These are phyloP conservation scores for Petasospora rhodanensis DNA, from an alignment of 1,139 yeast species.

Conservation along the genomic window DNA sequence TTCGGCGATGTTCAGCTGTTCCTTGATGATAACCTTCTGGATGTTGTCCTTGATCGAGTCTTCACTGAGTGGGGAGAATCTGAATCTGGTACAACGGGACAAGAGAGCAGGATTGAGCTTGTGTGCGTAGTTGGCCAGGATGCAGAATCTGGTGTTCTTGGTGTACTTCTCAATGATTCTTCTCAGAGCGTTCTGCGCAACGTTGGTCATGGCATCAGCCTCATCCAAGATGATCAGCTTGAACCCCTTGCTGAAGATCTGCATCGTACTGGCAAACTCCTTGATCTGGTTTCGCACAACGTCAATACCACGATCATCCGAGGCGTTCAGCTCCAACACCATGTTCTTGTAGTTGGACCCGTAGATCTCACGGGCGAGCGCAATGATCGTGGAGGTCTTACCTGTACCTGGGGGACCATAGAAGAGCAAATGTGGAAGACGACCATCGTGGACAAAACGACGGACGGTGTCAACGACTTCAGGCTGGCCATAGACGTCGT, in stretches of 20 bases:
- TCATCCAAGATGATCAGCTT: slow-evolving; percentile 92
- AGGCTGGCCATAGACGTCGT: slow-evolving; percentile 88
- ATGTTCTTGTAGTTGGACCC: slow-evolving; percentile 79
- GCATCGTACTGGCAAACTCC: slow-evolving; percentile 91
- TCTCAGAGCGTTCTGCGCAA: slow-evolving; percentile 93
- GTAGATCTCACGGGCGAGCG: slow-evolving; percentile 86
- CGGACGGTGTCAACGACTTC: slow-evolving; percentile 80
- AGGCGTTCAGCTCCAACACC: slow-evolving; percentile 93
- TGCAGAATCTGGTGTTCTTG: slow-evolving; percentile 91
- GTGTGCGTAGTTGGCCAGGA: slow-evolving; percentile 93
- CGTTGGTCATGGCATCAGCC: slow-evolving; percentile 98
- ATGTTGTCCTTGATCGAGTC: slow-evolving; percentile 67
- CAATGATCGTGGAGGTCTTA: slow-evolving; percentile 89
- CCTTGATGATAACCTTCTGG: slow-evolving; percentile 62
- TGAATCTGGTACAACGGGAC: slow-evolving; percentile 91
- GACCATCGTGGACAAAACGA: slow-evolving; percentile 77
- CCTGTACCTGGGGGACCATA: slow-evolving; percentile 99
- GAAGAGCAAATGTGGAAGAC: slow-evolving; percentile 82
- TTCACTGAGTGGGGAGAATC: slow-evolving; percentile 78
- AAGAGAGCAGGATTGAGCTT: slow-evolving; percentile 91
- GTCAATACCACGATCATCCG: slow-evolving; percentile 95
- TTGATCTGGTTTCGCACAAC: slow-evolving; percentile 91
- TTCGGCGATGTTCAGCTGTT: slow-evolving; percentile 50
- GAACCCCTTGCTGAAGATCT: slow-evolving; percentile 77
- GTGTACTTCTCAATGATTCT: slow-evolving; percentile 92